Evolutionary conservation across 495 filamentous ascomycete species (phyloP).

Genomic region (Hypoxylon cercidicola): DNA sequence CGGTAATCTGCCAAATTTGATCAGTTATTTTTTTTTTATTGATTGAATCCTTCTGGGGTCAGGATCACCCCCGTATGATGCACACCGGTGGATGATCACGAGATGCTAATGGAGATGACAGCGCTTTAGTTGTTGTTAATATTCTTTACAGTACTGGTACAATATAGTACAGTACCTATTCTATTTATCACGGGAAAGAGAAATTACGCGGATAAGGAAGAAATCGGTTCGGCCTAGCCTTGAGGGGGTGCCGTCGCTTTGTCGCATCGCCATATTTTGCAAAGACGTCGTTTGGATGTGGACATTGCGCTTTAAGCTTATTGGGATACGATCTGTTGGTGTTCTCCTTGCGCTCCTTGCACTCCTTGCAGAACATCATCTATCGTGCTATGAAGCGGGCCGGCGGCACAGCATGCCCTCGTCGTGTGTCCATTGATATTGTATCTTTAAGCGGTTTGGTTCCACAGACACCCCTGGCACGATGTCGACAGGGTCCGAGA

Average conservation of each 20-base stretch:
- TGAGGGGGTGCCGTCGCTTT: constrained; percentile 11
- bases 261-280: constrained; percentile 20
- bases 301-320: constrained; percentile 27
- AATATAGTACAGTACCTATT: neutral
- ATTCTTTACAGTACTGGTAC: neutral
- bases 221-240: neutral
- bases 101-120: constrained; percentile 15
- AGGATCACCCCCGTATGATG: constrained; percentile 23
- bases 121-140: constrained; percentile 2
- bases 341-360: constrained; percentile 15
- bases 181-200: constrained; percentile 5
- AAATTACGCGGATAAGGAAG: constrained; percentile 13
- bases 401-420: constrained; percentile 19
- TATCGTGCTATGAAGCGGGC: constrained; percentile 6
- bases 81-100: constrained; percentile 21
- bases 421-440: constrained; percentile 24
- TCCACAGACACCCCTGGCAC: constrained; percentile 31
- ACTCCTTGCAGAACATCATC: constrained; percentile 18
- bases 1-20: constrained; percentile 43
- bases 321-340: constrained; percentile 22
- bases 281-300: constrained; percentile 9
- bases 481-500: constrained; percentile 43
- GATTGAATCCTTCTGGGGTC: constrained; percentile 25
- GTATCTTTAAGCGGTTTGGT: constrained; percentile 39
- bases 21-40: constrained; percentile 24